Evolutionary conservation across 345 rosid genomes (phyloP).

Genomic region (Kernera saxatilis): DNA sequence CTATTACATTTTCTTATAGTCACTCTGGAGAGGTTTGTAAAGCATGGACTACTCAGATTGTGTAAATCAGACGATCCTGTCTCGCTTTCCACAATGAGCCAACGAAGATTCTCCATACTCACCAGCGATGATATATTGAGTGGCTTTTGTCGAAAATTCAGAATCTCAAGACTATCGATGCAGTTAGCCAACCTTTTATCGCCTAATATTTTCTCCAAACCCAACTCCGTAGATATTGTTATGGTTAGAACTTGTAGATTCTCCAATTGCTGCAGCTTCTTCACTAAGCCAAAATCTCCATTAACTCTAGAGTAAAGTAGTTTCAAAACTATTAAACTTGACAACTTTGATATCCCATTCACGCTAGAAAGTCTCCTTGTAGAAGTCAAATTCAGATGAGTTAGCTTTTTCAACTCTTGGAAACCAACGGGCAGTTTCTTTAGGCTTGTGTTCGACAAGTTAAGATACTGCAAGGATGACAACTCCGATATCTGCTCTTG

Average conservation of each 20-base stretch:
- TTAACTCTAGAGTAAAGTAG: not conserved
- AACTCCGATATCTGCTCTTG: slow-evolving; percentile 13
- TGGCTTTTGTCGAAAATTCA: not conserved
- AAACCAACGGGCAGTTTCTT: slow-evolving; percentile 12
- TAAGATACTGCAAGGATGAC: slow-evolving; percentile 12
- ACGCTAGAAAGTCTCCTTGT: not conserved
- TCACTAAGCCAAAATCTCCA: not conserved
- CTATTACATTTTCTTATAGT: not conserved
- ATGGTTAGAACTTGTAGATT: not conserved
- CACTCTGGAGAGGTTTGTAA: not conserved
- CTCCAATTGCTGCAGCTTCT: slow-evolving; percentile 13
- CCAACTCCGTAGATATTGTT: not conserved
- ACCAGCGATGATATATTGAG: not conserved
- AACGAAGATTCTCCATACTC: not conserved
- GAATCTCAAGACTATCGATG: not conserved
- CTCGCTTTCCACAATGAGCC: too few species aligned
- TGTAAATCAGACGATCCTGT: too few species aligned
- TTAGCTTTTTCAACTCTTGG: slow-evolving; percentile 1
- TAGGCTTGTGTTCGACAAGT: not conserved
- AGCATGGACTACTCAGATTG: not conserved
- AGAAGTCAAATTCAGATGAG: not conserved
- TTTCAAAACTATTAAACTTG: slow-evolving; percentile 1
- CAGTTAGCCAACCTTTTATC: not conserved
- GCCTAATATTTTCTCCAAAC: not conserved
- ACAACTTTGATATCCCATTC: not conserved